Evolutionary conservation across 768 basidiomycete genomes (phyloP).

Genomic region (Trametopsis cervina): DNA sequence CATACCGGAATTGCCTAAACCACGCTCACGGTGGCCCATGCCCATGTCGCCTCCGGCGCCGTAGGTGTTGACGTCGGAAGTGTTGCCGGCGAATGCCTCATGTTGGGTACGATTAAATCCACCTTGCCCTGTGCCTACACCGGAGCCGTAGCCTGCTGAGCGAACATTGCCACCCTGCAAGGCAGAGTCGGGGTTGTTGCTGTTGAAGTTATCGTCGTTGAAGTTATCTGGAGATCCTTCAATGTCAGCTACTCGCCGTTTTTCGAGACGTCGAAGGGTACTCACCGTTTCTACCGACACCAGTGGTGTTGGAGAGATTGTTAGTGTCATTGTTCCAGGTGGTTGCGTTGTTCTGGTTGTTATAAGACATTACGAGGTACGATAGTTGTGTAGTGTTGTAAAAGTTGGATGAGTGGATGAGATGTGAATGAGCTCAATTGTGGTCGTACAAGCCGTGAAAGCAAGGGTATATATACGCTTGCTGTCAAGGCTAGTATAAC

Average conservation of each 20-base stretch:
- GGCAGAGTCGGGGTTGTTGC: background rate
- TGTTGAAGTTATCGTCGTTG: constrained; percentile 5
- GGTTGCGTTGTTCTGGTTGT: constrained; percentile 5
- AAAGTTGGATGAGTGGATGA: too few relatives aligned
- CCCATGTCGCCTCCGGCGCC: constrained; percentile 11
- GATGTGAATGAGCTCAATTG: too few relatives aligned
- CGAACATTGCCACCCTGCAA: background rate
- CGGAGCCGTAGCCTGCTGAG: background rate
- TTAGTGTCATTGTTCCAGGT: constrained; percentile 10
- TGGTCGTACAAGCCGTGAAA: too few relatives aligned
- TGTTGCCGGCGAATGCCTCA: constrained; percentile 6
- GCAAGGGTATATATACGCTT: too few relatives aligned
- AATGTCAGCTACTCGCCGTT: too few relatives aligned
- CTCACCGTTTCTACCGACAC: constrained; percentile 3
- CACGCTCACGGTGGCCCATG: background rate
- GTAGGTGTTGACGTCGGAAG: constrained; percentile 3
- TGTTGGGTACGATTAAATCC: background rate
- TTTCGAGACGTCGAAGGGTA: background rate
- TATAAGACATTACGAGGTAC: constrained; percentile 7
- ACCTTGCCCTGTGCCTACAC: background rate
- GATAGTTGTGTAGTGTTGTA: background rate
- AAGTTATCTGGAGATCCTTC: background rate
- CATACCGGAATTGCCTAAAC: background rate
- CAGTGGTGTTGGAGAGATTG: constrained; percentile 6
- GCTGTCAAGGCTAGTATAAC: too few relatives aligned